Base-by-base conservation (phyloP, 2,329 filamentous ascomycete species). In the Lasiodiplodia theobromae region DNA sequence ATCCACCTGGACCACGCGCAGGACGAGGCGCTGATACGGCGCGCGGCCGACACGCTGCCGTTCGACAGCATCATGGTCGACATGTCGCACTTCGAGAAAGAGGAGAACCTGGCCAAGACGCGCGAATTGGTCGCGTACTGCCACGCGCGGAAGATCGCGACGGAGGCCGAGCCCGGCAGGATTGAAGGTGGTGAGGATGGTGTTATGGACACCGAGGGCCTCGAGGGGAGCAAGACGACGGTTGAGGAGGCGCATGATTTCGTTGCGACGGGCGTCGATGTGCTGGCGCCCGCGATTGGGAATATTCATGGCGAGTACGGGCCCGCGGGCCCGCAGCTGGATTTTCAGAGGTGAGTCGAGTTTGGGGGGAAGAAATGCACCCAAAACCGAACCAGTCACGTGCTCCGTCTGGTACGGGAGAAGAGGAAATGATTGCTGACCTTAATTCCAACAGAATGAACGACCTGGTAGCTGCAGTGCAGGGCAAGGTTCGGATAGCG, bases 31-130 rank as follows among this genome's bases (percentile, higher is more conserved):
- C 76, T 83, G 38, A 81, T 83, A 66, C 77, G 78, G 70, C 74
- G 74, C 40, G 82, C 82, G 31, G 78, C 79, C 5, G 71, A 74
- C 7, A 84, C 87, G n/a, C 82, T 86, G 4, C 80, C 81, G 2
- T 92, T 92, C 72, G 90, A 92, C 78, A 87, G 85, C 71, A 92
- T 93, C 76, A 92, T 93, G 90, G 87, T 92, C 0, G 91, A 93
- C 76, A 92, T 92, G 89, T 88, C 85, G 68, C 90, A 92, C 76
- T 88, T 90, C 73, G 89, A 91, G 72, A 88, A 88, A 73, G 87
- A 84, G 56, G 89, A 92, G 79, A 92, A 92, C 73, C 80, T 93
- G 34, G 81, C 83, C 7, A 84, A 87, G 73, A 92, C 90, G 16
- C 82, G 82, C 62, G 85, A 89, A 68, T 78, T 92, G 57, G 87